Evolutionary conservation across 2,329 filamentous ascomycete genomes (phyloP), one percentile per base, ranked within the genome.

Genomic region (Beauveria medogensis): DNA sequence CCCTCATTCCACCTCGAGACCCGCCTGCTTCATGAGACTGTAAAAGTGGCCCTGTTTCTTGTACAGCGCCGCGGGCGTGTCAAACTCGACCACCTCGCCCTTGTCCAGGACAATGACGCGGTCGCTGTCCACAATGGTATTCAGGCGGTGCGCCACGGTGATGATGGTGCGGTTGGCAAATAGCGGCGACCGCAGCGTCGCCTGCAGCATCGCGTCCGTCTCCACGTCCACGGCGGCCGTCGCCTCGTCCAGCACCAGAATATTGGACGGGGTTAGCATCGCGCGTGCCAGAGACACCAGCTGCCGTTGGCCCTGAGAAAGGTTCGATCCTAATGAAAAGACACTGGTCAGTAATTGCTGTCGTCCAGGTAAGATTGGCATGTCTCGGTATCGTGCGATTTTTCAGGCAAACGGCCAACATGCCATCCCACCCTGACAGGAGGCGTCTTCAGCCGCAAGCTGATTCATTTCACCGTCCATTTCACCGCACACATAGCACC

Each of bases 81-180:
- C 94, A 74, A 97, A 99, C 74, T 99, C 94, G 55, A 87, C 89
- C 47, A 99, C 92, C 68, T 86, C 84, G 48, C 94, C 94, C 74
- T 89, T 89, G 71, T 97, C 92, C 6, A 99, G 83, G 55, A 99
- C 94, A 41, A 99, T 87, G 64, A 99, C 94, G 55, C 92, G 86
- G 76, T 99, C 93, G 63, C 82, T 85, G 72, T 89, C 86, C 34
- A 99, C 82, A 69, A 99, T 97, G 12, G 94, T 99, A 77, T 97
- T 97, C 78, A 99, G 96, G 60, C 94, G 88, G 78, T 99, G 94
- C 28, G 94, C 94, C 69, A 99, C 96, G 1, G 94, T 99, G 74
- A 99, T 96, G 74, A 99, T 97, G 43, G 94, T 99, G 59, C 91
- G 86, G 74, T 97, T 91, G 64, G 87, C 82, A 77, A 99, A 99